Conservation (phyloP, 768 basidiomycete genomes). For the Lenzites betulinus region DNA sequence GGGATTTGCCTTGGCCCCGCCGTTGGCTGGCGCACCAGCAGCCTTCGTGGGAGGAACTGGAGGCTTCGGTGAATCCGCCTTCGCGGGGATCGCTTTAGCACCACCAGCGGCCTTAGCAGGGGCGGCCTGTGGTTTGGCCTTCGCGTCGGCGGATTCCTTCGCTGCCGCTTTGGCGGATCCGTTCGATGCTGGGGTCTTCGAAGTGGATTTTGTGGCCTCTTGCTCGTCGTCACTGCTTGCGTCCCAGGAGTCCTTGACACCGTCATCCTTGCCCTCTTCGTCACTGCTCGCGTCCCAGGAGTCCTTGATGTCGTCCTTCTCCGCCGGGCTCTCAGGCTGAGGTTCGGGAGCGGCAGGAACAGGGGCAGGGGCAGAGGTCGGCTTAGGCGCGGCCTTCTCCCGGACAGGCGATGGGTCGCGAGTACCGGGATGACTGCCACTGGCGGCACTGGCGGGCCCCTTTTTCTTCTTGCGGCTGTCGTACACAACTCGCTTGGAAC, state of each 20-base stretch:
- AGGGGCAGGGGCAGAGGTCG: slow-evolving; percentile 29
- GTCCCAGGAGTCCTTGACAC: slow-evolving; percentile 59
- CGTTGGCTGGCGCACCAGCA: slow-evolving; percentile 4
- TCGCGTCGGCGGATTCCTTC: slow-evolving; percentile 17
- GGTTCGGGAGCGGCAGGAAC: slow-evolving; percentile 18
- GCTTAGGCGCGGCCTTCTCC: slow-evolving; percentile 29
- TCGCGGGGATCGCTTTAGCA: slow-evolving; percentile 21
- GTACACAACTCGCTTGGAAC: slow-evolving; percentile 78
- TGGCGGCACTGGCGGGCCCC: slow-evolving; percentile 16
- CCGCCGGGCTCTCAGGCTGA: slow-evolving; percentile 5
- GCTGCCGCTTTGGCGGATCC: slow-evolving; percentile 22
- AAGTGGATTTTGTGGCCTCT: slow-evolving; percentile 8
- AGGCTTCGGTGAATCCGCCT: slow-evolving; percentile 2
- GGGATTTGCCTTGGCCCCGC: slow-evolving; percentile 12
- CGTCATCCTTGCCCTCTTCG: slow-evolving; percentile 40
- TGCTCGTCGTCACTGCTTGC: slow-evolving; percentile 57
- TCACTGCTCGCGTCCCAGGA: slow-evolving; percentile 56
- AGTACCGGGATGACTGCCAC: slow-evolving; percentile 28
- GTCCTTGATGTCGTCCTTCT: slow-evolving; percentile 44
- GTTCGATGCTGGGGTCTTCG: slow-evolving; percentile 3
- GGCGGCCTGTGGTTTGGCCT: slow-evolving; percentile 19
- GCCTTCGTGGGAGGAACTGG: background rate
- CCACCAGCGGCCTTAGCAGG: slow-evolving; percentile 22
- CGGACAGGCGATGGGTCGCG: slow-evolving; percentile 30
- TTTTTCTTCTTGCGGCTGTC: slow-evolving; percentile 80